Conservation (phyloP, 2,329 filamentous ascomycete genomes). For the Colletotrichum siamense region DNA sequence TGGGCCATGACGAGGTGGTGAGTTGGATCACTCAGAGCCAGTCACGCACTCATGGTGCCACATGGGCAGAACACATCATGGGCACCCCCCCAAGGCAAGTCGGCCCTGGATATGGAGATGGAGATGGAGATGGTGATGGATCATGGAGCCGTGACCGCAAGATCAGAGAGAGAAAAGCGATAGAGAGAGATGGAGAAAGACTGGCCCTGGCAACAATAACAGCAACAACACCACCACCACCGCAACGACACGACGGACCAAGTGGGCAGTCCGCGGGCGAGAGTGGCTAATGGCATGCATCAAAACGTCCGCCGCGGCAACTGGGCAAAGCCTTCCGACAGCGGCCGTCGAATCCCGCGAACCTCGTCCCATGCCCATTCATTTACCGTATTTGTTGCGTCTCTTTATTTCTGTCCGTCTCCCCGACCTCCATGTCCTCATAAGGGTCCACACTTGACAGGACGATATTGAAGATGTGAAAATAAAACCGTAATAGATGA, state of each 20-base stretch:
- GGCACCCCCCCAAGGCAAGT: not conserved
- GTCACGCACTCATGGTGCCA: slow-evolving; percentile 10
- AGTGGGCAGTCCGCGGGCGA: not conserved
- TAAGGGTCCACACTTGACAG: not conserved
- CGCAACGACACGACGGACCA: not conserved
- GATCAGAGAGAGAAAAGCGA: not conserved
- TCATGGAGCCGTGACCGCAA: not conserved
- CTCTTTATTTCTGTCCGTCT: not conserved
- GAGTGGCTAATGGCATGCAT: not conserved
- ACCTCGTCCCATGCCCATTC: not conserved
- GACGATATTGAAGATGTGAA: not conserved
- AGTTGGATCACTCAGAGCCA: not conserved
- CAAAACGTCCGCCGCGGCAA: not conserved
- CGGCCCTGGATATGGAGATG: not conserved
- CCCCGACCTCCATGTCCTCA: not conserved
- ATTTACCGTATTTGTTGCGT: not conserved
- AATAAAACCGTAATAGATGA: slow-evolving; percentile 13
- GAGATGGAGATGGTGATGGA: not conserved
- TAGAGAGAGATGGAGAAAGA: not conserved
- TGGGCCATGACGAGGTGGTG: not conserved
- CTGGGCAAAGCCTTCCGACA: not conserved
- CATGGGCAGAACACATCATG: slow-evolving; percentile 6
- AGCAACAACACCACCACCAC: not conserved
- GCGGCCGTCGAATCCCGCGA: not conserved
- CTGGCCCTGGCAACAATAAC: not conserved